Evolutionary conservation across 2,329 filamentous ascomycete genomes (phyloP), one percentile per base, ranked within the genome.

Genomic region (Trichophyton simii): DNA sequence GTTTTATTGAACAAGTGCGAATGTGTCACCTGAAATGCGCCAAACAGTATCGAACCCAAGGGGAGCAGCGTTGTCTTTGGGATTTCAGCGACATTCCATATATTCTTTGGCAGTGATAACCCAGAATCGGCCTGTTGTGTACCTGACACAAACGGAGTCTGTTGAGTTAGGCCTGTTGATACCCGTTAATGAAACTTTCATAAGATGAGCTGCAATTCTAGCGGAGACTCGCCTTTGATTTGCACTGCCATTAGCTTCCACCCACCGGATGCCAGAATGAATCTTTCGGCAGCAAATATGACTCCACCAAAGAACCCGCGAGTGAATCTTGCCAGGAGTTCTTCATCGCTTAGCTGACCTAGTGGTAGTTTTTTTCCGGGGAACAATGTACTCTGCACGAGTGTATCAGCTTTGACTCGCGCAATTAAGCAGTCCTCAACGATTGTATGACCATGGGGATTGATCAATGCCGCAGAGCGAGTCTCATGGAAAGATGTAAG

Each of bases 271-370:
- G 38, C 22, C 1, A 62, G 11, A 36, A 63, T 28, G 15, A 62
- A 3, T n/a, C 60, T 57, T 15, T 63, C 62, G 18, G 60, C 48
- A 22, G 52, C 34, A 50, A 63, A 63, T 13, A 63, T 7, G 1
- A 42, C 11, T n/a, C 62, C 62, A 13, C 62, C 62, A 50, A 63
- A 63, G 50, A 63, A 63, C 31, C 62, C 62, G 3, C 52, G 60
- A 6, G 62, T 63, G 28, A 63, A 63, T 13, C 60, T 44, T 1
- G 62, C 62, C n/a, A 63, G 50, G 18, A 63, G 50, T 36, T 63
- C 57, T 48, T 63, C 62, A 41, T 63, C 62, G 15, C 60, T 60
- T 9, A 63, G 50, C n/a, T 59, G 55, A 2, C 28, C 31, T 22
- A 63, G 5, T 0, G 42, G 34, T 36, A 46, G 38, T 11, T 38